Conservation (phyloP, 169 alveolate genomes). For the Plasmodium gonderi region DNA sequence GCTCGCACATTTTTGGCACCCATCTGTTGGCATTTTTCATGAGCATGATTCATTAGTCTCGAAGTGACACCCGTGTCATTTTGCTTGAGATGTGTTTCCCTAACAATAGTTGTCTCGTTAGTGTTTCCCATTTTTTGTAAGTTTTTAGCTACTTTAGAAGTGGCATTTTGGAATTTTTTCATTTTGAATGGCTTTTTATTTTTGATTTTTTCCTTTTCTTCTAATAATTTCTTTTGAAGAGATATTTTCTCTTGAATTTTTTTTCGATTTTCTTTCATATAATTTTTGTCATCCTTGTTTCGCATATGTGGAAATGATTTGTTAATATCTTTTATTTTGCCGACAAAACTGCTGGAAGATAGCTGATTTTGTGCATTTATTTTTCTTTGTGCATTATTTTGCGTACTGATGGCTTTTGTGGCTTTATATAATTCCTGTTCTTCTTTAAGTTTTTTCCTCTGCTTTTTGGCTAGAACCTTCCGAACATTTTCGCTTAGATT, state of each 20-base stretch:
- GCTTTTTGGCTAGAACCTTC: conserved; percentile 34
- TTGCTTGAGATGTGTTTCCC: not conserved
- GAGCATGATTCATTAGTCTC: not conserved
- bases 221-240: conserved; percentile 30
- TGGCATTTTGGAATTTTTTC: conserved; percentile 28
- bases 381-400: conserved; percentile 35
- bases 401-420: conserved; percentile 27
- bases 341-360: conserved; percentile 29
- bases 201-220: conserved; percentile 28
- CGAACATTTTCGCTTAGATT: conserved; percentile 28
- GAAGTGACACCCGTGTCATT: not conserved
- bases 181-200: conserved; percentile 51
- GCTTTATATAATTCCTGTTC: conserved; percentile 51
- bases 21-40: not conserved
- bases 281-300: conserved; percentile 47
- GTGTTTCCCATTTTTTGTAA: not conserved
- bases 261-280: conserved; percentile 44
- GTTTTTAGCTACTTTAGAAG: conserved; percentile 40
- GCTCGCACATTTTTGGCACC: not conserved
- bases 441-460: conserved; percentile 44
- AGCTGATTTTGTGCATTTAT: conserved; percentile 52
- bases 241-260: conserved; percentile 25
- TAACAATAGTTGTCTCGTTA: not conserved
- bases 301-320: conserved; percentile 41
- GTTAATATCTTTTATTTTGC: conserved; percentile 37